Evolutionary conservation across 2,329 filamentous ascomycete species (phyloP).

Genomic region (Botrytis fabae): DNA sequence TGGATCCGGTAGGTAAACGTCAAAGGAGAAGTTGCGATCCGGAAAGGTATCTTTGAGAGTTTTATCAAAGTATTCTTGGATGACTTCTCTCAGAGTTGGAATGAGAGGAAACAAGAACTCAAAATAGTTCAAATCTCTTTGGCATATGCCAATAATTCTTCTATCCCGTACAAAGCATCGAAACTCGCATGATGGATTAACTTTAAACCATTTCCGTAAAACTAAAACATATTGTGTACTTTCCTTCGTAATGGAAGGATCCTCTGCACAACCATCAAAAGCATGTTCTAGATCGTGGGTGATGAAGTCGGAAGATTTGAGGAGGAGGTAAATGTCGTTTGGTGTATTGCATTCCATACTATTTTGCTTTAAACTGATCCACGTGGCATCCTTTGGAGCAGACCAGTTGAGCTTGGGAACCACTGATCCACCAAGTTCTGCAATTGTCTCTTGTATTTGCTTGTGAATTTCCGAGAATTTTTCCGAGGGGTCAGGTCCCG

Average conservation of each 20-base stretch:
- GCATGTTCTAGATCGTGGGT: slow-evolving; percentile 93
- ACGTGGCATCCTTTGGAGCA: slow-evolving; percentile 90
- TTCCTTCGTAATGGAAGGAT: slow-evolving; percentile 38
- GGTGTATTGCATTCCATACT: slow-evolving; percentile 86
- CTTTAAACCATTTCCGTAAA: slow-evolving; percentile 81
- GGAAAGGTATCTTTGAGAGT: slow-evolving; percentile 76
- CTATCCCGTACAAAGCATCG: slow-evolving; percentile 89
- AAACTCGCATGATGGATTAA: slow-evolving; percentile 91
- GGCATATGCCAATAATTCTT: slow-evolving; percentile 77
- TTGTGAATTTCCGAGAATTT: slow-evolving; percentile 71
- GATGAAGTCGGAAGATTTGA: slow-evolving; percentile 93
- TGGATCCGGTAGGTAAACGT: slow-evolving; percentile 82
- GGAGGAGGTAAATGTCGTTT: slow-evolving; percentile 88
- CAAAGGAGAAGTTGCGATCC: slow-evolving; percentile 82
- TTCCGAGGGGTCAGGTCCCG: slow-evolving; percentile 34
- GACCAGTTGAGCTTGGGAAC: slow-evolving; percentile 98
- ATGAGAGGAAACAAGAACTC: slow-evolving; percentile 71
- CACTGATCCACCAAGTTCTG: slow-evolving; percentile 79
- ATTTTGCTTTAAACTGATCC: slow-evolving; percentile 82
- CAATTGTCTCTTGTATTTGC: slow-evolving; percentile 73
- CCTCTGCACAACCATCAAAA: slow-evolving; percentile 68
- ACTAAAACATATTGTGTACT: slow-evolving; percentile 60
- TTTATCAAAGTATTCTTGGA: slow-evolving; percentile 74
- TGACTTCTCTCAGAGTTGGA: slow-evolving; percentile 64
- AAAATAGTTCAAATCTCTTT: slow-evolving; percentile 89